These are phyloP conservation scores for Parafenestella ontariensis DNA, from an alignment of 2,329 filamentous ascomycete species.

Conservation along the genomic window DNA sequence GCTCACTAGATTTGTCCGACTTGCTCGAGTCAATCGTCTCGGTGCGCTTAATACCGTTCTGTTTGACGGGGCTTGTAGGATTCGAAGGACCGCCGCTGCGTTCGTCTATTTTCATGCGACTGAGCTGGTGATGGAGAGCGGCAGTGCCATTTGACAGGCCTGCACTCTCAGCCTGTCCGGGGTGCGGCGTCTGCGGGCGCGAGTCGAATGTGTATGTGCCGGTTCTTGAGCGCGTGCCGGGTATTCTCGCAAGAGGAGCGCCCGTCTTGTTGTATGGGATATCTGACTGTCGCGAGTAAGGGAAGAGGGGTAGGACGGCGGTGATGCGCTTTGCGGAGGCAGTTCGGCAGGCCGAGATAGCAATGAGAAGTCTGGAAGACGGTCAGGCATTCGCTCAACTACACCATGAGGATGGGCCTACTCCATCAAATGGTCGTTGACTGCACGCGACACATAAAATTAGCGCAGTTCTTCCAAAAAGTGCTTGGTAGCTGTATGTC, in stretches of 20 bases:
- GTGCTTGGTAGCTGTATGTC: not conserved
- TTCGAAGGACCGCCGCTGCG: conserved; percentile 51
- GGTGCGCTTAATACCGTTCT: conserved; percentile 35
- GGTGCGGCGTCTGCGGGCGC: conserved; percentile 83
- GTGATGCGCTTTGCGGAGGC: conserved; percentile 93
- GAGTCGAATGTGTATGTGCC: conserved; percentile 87
- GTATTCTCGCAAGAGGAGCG: conserved; percentile 79
- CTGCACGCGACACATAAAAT: conserved; percentile 44
- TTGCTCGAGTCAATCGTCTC: conserved; percentile 43
- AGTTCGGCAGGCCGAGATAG: conserved; percentile 96
- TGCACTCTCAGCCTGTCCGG: conserved; percentile 70
- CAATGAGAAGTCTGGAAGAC: conserved; percentile 74
- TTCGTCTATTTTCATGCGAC: conserved; percentile 69
- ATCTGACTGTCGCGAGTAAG: conserved; percentile 95
- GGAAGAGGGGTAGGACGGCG: conserved; percentile 92
- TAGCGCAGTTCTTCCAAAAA: conserved; percentile 17
- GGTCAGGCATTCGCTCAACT: conserved; percentile 36
- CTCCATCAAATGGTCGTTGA: conserved; percentile 97
- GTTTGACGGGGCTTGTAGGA: conserved; percentile 36
- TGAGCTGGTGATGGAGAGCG: conserved; percentile 74
- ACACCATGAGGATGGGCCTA: conserved; percentile 36
- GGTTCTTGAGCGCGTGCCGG: conserved; percentile 36
- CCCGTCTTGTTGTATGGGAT: conserved; percentile 96
- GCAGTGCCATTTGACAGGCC: conserved; percentile 73
- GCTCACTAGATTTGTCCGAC: conserved; percentile 33